A percentile compares a stretch with the other conserved stretches of the same genome.
Conservation (phyloP, 345 rosid species). For the Populus ilicifolia region DNA sequence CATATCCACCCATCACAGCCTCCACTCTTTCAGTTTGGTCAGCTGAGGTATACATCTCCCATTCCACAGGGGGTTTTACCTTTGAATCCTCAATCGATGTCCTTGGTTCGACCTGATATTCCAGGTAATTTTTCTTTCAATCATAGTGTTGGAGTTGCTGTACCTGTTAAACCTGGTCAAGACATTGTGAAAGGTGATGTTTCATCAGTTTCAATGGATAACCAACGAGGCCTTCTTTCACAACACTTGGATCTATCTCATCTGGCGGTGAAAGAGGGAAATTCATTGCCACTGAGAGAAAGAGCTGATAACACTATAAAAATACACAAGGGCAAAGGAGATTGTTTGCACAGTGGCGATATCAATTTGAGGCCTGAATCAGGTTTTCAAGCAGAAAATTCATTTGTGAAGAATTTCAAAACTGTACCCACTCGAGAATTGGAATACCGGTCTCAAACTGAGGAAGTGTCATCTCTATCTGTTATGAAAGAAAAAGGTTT, state of each 20-base stretch:
- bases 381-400: constrained; percentile 35
- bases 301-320: constrained; percentile 25
- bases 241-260: constrained; percentile 45
- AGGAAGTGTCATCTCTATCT: constrained; percentile 24
- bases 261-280: constrained; percentile 31
- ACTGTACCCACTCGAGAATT: constrained; percentile 36
- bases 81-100: constrained; percentile 53
- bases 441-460: constrained; percentile 41
- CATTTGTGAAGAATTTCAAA: constrained; percentile 29
- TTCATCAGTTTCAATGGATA: constrained; percentile 35
- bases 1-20: constrained; percentile 67
- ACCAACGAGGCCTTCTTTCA: constrained; percentile 43
- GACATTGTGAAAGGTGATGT: constrained; percentile 33
- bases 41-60: constrained; percentile 72
- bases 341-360: constrained; percentile 29
- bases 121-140: constrained; percentile 40
- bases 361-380: constrained; percentile 29
- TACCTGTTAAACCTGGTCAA: constrained; percentile 45
- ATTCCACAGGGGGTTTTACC: constrained; percentile 72
- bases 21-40: constrained; percentile 90
- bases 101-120: constrained; percentile 50
- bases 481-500: constrained; percentile 34
- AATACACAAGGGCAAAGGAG: constrained; percentile 42
- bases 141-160: constrained; percentile 48
- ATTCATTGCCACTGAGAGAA: constrained; percentile 34